Percentiles rank a stretch among this genome's conserved stretches.
These are phyloP conservation scores for Fusarium subtropicale DNA, from an alignment of 2,329 filamentous ascomycete genomes.

Conservation along the genomic window DNA sequence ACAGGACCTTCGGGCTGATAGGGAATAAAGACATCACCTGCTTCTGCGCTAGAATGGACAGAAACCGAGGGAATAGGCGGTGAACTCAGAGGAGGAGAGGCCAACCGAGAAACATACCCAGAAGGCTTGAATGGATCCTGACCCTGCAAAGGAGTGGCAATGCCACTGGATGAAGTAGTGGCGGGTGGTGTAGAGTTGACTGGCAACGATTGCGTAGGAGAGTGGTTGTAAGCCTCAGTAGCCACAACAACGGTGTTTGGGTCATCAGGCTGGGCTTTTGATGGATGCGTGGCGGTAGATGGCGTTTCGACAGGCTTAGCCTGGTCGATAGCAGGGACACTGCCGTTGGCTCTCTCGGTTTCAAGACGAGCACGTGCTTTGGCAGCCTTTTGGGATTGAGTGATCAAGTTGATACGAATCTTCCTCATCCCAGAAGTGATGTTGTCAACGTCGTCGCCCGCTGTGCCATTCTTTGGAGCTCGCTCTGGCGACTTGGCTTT, in stretches of 20 bases:
- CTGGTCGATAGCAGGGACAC: conserved; percentile 6
- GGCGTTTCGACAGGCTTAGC: not conserved
- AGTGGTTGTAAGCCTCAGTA: conserved; percentile 10
- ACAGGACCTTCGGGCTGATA: conserved; percentile 67
- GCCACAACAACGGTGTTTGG: not conserved
- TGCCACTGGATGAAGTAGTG: conserved; percentile 43
- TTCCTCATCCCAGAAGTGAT: conserved; percentile 71
- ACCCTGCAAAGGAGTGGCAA: conserved; percentile 44
- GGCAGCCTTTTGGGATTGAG: conserved; percentile 68
- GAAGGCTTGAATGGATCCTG: conserved; percentile 36
- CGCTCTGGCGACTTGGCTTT: conserved; percentile 31
- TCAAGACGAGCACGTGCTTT: conserved; percentile 54
- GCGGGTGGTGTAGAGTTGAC: conserved; percentile 39
- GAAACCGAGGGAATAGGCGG: conserved; percentile 47
- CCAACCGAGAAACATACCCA: conserved; percentile 41
- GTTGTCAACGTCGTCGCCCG: conserved; percentile 61
- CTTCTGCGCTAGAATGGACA: conserved; percentile 43
- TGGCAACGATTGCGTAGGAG: conserved; percentile 28
- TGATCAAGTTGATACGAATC: conserved; percentile 71
- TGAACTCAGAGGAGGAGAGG: conserved; percentile 48
- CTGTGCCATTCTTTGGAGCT: conserved; percentile 21
- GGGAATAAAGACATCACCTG: conserved; percentile 60
- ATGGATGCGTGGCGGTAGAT: conserved; percentile 1
- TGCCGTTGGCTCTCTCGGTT: conserved; percentile 31
- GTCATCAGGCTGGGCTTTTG: not conserved